Evolutionary conservation across 805 yeast genomes (phyloP).

Genomic region (Spathaspora boniae): DNA sequence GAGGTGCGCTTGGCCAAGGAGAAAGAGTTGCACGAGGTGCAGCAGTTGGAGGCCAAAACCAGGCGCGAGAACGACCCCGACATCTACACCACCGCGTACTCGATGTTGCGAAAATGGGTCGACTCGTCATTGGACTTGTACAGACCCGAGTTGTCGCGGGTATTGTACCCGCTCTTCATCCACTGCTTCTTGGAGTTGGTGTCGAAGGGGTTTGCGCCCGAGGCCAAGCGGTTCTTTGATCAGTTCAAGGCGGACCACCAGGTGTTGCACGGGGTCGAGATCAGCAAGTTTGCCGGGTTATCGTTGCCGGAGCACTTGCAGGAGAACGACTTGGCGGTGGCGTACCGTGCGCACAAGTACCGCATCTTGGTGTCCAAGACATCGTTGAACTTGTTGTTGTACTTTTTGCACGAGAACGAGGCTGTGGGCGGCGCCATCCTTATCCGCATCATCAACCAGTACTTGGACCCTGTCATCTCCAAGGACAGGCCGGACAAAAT

Average conservation of each 20-base stretch:
- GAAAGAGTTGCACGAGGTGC: slow-evolving; percentile 34
- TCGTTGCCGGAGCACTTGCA: slow-evolving; percentile 75
- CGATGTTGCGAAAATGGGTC: slow-evolving; percentile 81
- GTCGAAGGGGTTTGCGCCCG: slow-evolving; percentile 52
- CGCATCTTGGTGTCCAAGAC: slow-evolving; percentile 75
- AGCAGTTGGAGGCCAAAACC: slow-evolving; percentile 41
- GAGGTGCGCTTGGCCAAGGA: slow-evolving; percentile 36
- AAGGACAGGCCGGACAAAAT: slow-evolving; percentile 39
- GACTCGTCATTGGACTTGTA: slow-evolving; percentile 89
- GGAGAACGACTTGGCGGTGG: slow-evolving; percentile 78
- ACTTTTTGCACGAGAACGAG: slow-evolving; percentile 88
- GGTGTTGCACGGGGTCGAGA: slow-evolving; percentile 73
- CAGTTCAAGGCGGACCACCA: slow-evolving; percentile 70
- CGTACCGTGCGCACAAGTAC: slow-evolving; percentile 71
- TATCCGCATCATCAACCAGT: slow-evolving; percentile 81
- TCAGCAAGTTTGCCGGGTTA: slow-evolving; percentile 67
- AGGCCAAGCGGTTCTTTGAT: slow-evolving; percentile 74
- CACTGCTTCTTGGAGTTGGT: slow-evolving; percentile 83
- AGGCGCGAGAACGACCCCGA: slow-evolving; percentile 59
- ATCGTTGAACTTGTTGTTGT: slow-evolving; percentile 75
- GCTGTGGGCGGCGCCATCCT: slow-evolving; percentile 86
- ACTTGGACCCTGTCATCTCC: slow-evolving; percentile 54
- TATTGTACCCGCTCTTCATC: slow-evolving; percentile 88
- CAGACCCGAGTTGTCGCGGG: slow-evolving; percentile 78
- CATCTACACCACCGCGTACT: slow-evolving; percentile 74